These are phyloP conservation scores for Mycena sp. DNA, from an alignment of 1,284 basidiomycete genomes.

Conservation along the genomic window DNA sequence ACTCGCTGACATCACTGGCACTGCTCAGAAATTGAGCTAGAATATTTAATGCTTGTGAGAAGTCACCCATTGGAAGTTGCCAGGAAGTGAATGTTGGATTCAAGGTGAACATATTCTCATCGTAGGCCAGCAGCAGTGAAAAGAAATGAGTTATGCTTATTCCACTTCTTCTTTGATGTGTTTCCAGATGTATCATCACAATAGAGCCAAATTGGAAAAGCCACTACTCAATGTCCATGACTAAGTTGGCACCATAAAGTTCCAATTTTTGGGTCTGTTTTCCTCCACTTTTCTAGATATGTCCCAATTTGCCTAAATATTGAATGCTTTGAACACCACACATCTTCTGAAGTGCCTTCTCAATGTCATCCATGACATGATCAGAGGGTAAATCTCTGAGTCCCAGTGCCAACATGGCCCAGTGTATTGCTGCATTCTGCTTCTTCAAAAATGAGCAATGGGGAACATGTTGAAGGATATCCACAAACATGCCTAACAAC, in stretches of 20 bases:
- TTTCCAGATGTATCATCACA: constrained; percentile 56
- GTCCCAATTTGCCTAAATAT: constrained; percentile 45
- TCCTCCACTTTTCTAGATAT: constrained; percentile 38
- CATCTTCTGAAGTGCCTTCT: constrained; percentile 41
- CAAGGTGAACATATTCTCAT: constrained; percentile 30
- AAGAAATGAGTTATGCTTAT: constrained; percentile 51
- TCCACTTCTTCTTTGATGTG: constrained; percentile 53
- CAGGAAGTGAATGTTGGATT: constrained; percentile 47
- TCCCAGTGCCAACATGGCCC: constrained; percentile 41
- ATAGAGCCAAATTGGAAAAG: constrained; percentile 34
- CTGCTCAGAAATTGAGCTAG: not conserved
- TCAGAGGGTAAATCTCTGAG: constrained; percentile 44
- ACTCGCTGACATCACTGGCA: not conserved
- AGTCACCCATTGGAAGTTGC: constrained; percentile 49
- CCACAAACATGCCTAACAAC: constrained; percentile 42
- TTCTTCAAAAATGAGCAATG: constrained; percentile 43
- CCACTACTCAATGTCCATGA: constrained; percentile 34
- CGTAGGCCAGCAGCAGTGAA: constrained; percentile 44
- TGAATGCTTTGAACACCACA: constrained; percentile 42
- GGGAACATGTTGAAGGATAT: constrained; percentile 47
- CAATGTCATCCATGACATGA: constrained; percentile 37
- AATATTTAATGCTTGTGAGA: too few species aligned
- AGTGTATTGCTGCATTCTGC: constrained; percentile 45
- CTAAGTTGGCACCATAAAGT: constrained; percentile 34
- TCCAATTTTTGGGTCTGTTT: constrained; percentile 22